phyloP scores from a whole-genome alignment of 768 basidiomycete species.

The Boletus bicolor region DNA sequence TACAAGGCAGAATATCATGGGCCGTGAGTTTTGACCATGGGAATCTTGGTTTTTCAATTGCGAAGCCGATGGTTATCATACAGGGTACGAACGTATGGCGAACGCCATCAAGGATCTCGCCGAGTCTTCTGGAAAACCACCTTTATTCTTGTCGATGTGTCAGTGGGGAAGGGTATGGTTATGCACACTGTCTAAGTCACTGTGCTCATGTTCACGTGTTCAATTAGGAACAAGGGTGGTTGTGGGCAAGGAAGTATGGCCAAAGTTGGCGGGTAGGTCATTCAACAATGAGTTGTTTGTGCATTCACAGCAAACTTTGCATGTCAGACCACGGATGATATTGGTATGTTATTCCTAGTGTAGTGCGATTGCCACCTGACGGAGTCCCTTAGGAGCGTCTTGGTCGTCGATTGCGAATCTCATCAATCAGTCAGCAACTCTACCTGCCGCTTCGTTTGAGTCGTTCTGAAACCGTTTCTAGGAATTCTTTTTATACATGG shows the following conservation, averaged over 20 bases:
- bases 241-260: conserved; percentile 57
- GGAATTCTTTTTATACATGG: conserved; percentile 63
- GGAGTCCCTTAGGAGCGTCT: conserved; percentile 32
- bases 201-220: neutral
- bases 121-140: conserved; percentile 45
- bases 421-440: conserved; percentile 46
- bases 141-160: conserved; percentile 59
- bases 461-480: conserved; percentile 22
- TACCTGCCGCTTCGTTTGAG: neutral
- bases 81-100: conserved; percentile 62
- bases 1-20: conserved; percentile 53
- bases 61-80: neutral
- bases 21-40: conserved; percentile 38
- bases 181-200: neutral
- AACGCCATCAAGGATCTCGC: conserved; percentile 52
- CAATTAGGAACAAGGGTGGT: conserved; percentile 56
- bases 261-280: conserved; percentile 62
- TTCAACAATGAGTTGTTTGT: neutral
- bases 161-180: conserved; percentile 61
- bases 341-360: conserved; percentile 30
- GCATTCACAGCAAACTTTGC: conserved; percentile 1
- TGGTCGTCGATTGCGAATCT: conserved; percentile 54
- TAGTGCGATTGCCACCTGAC: neutral
- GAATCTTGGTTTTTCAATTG: neutral
- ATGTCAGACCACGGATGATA: conserved; percentile 49